These are phyloP conservation scores for Capniomyces stellatus DNA, from an alignment of 371 early-diverging fungal species.

Conservation along the genomic window DNA sequence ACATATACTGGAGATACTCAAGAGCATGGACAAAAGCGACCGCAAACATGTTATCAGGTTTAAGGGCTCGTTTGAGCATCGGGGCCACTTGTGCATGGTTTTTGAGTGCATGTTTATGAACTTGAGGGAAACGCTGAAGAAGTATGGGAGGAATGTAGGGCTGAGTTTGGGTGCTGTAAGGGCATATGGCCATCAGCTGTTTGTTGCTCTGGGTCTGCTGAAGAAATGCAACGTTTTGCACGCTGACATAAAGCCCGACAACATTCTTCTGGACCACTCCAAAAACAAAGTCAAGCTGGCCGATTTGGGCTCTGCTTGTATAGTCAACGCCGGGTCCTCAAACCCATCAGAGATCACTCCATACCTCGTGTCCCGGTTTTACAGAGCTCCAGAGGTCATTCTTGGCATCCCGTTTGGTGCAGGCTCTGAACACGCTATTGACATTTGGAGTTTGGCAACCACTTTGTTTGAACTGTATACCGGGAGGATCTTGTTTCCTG, in stretches of 20 bases:
- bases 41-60: slow-evolving; percentile 75
- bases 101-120: slow-evolving; percentile 80
- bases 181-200: slow-evolving; percentile 78
- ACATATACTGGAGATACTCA: slow-evolving; percentile 60
- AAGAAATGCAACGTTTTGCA: slow-evolving; percentile 74
- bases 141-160: slow-evolving; percentile 82
- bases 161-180: slow-evolving; percentile 83
- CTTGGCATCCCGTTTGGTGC: slow-evolving; percentile 57
- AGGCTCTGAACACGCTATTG: slow-evolving; percentile 46
- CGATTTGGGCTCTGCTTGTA: slow-evolving; percentile 81
- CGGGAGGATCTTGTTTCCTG: slow-evolving; percentile 86
- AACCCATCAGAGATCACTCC: slow-evolving; percentile 82
- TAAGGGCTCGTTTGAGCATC: slow-evolving; percentile 69
- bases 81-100: slow-evolving; percentile 79
- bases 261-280: slow-evolving; percentile 71
- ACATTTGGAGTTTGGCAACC: slow-evolving; percentile 98
- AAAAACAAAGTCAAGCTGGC: slow-evolving; percentile 71
- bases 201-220: slow-evolving; percentile 65
- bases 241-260: slow-evolving; percentile 97
- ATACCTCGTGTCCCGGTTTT: slow-evolving; percentile 93
- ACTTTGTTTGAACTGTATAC: slow-evolving; percentile 94
- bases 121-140: slow-evolving; percentile 78
- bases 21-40: slow-evolving; percentile 64
- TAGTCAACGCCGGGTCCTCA: neutral
- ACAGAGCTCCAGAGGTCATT: slow-evolving; percentile 98